These are phyloP conservation scores for Bolboschoenoplectus hybrid DNA, from an alignment of 202 grass and related monocot genomes.

Conservation along the genomic window DNA sequence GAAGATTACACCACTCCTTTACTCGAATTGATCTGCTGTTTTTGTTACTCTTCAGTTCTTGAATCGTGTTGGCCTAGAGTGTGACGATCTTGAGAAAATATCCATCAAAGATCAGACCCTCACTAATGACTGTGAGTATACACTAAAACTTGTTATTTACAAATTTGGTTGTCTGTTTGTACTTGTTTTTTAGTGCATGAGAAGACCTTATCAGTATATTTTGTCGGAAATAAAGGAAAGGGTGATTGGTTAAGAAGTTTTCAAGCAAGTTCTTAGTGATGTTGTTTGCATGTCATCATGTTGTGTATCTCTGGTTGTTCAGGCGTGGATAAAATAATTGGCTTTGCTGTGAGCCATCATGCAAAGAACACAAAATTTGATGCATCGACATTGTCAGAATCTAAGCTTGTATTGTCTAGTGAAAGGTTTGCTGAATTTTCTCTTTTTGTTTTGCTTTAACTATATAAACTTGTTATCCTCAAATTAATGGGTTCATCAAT, in stretches of 20 bases:
- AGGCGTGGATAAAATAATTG: conserved; percentile 98
- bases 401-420: conserved; percentile 53
- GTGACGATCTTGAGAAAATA: conserved; percentile 73
- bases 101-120: conserved; percentile 88
- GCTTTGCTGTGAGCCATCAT: conserved; percentile 87
- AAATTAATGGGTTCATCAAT: conserved; percentile 42
- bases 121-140: conserved; percentile 91
- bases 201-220: background rate
- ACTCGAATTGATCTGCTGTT: conserved; percentile 18
- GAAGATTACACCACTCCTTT: background rate
- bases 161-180: background rate
- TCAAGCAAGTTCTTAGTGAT: background rate
- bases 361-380: conserved; percentile 49
- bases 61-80: conserved; percentile 63
- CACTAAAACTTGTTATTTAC: conserved; percentile 33
- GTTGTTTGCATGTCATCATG: background rate
- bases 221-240: conserved; percentile 1
- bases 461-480: conserved; percentile 38
- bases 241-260: background rate
- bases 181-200: background rate
- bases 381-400: conserved; percentile 53
- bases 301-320: conserved; percentile 37
- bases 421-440: conserved; percentile 61
- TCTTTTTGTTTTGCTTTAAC: conserved; percentile 34
- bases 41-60: conserved; percentile 74